Base-by-base conservation (phyloP, 2,329 filamentous ascomycete species). In the Trichophyton equinum region DNA sequence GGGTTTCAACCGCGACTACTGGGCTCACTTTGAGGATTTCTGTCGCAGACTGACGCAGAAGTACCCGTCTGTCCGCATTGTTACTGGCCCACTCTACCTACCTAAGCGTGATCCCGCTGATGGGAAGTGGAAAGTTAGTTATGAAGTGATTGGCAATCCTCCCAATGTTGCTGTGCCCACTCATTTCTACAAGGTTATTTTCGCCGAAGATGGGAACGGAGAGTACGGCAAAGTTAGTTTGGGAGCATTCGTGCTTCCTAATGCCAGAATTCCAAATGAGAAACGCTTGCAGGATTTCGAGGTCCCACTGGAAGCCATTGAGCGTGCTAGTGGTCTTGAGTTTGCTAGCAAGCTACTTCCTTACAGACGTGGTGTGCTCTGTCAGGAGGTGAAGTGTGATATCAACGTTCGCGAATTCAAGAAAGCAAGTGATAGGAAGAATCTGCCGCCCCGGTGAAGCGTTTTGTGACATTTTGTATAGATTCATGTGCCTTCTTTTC, bases 101-200 rank as follows among this genome's bases (percentile, higher is more conserved):
- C 94, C 94, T 8, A 88, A 88, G 73, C 83, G 85, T 63, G 90
- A 96, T 66, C 80, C 85, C 3, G 75, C 76, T 61, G 94, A 97
- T 77, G 88, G 88, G 68, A 97, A 97, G 79, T 99, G 91, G 91
- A 87, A 91, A 67, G 91, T 96, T 62, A 86, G 81, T 63, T 97
- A 99, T 78, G 94, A 99, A 78, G 87, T 99, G 62, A 96, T 99
- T 68, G 94, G 94, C 44, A 87, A 81, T 71, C 94, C 94, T 65
- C 92, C 94, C 6, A 95, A 91, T 69, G 88, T 99, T 60, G 91
- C 94, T 27, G 94, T 99, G 59, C 94, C 94, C 2, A 99, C 94
- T 22, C 94, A 99, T 75, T 99, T 99, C 77, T 99, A 96, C 82
- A 99, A 99, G 79, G 90, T 99, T 70, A 94, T 99, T 68, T 95